phyloP scores from a whole-genome alignment of 345 rosid genomes.

The Lagerstroemia speciosa region DNA sequence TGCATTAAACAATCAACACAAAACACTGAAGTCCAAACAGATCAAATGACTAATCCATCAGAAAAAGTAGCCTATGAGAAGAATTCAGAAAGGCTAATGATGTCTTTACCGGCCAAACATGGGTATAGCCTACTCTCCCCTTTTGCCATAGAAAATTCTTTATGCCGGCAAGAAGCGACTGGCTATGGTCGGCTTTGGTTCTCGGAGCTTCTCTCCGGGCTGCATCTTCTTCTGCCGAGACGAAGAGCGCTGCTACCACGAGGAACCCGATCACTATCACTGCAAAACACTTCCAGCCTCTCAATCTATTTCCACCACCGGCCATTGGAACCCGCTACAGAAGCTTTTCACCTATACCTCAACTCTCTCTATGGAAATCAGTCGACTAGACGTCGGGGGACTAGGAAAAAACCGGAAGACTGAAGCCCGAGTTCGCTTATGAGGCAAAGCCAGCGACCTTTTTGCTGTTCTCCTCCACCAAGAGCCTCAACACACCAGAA shows the following conservation, averaged over 20 bases:
- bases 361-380: too few relatives aligned
- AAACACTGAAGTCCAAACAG: not conserved
- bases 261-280: slow-evolving; percentile 13
- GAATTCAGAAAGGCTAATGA: not conserved
- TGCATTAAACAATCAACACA: not conserved
- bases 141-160: slow-evolving; percentile 15
- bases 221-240: slow-evolving; percentile 16
- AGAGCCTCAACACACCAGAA: not conserved
- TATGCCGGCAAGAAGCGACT: slow-evolving; percentile 1
- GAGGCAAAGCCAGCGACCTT: too few relatives aligned
- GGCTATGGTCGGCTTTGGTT: not conserved
- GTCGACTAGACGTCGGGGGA: too few relatives aligned
- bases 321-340: slow-evolving; percentile 19
- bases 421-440: not conserved
- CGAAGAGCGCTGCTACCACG: slow-evolving; percentile 11
- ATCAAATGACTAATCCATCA: not conserved
- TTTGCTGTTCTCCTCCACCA: not conserved
- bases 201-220: slow-evolving; percentile 5
- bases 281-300: slow-evolving; percentile 10
- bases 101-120: slow-evolving; percentile 33
- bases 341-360: not conserved
- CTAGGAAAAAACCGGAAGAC: not conserved
- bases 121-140: slow-evolving; percentile 25
- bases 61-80: not conserved
- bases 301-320: slow-evolving; percentile 1